Evolutionary conservation across 164 flowering plant genomes (phyloP).

Genomic region (Vitis riparia): DNA sequence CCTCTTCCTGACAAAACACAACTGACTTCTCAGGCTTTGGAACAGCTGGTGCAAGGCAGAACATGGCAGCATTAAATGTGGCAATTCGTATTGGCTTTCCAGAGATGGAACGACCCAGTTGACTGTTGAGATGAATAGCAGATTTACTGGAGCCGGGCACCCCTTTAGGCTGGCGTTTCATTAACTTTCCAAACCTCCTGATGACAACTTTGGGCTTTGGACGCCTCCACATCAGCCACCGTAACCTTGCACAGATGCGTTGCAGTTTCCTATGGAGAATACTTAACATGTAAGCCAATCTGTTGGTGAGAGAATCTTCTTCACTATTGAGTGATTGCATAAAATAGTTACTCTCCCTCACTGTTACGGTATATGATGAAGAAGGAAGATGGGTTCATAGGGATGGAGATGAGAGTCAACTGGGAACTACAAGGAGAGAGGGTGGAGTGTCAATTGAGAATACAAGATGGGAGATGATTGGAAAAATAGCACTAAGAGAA

Average conservation of each 20-base stretch:
- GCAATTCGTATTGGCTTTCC: slow-evolving; percentile 60
- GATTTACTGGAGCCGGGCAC: slow-evolving; percentile 14
- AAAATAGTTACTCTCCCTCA: background rate
- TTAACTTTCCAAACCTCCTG: slow-evolving; percentile 47
- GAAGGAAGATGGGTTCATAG: background rate
- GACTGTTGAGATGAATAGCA: slow-evolving; percentile 16
- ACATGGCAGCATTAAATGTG: slow-evolving; percentile 87
- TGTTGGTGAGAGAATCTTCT: slow-evolving; percentile 6
- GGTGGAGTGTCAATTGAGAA: background rate
- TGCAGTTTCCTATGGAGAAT: slow-evolving; percentile 39
- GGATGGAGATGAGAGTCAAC: background rate
- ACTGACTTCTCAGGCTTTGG: slow-evolving; percentile 31
- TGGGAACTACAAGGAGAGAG: background rate
- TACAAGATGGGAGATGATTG: background rate
- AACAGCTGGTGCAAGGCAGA: slow-evolving; percentile 82
- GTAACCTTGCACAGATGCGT: slow-evolving; percentile 46
- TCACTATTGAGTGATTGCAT: slow-evolving; percentile 22
- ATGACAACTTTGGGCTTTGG: slow-evolving; percentile 56
- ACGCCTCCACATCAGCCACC: slow-evolving; percentile 45
- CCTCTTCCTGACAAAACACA: slow-evolving; percentile 22
- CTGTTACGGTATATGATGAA: background rate
- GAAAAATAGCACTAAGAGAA: background rate
- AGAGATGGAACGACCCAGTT: slow-evolving; percentile 6
- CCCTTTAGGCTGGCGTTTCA: slow-evolving; percentile 22
- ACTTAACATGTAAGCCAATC: slow-evolving; percentile 30